phyloP scores from a whole-genome alignment of 352 stramenopile genomes.

The Phytophthora macrochlamydospora region DNA sequence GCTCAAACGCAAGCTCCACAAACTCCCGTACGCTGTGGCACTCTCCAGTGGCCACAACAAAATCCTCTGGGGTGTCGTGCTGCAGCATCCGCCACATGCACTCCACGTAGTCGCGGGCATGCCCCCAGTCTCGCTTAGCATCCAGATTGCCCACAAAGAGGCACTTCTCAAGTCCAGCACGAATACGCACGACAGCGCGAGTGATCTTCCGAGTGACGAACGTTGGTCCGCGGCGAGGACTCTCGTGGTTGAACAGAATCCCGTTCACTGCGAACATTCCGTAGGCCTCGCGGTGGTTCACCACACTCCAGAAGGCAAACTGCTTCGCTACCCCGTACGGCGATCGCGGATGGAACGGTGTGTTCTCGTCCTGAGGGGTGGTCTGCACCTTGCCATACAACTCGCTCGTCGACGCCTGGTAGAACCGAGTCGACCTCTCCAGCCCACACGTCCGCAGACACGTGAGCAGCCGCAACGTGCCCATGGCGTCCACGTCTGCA shows the following conservation, averaged over 20 bases:
- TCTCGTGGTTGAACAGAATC: slow-evolving; percentile 99
- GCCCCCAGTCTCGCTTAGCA: slow-evolving; percentile 98
- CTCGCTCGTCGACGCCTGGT: slow-evolving; percentile 99
- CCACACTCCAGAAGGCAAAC: slow-evolving; percentile 98
- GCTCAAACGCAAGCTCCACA: slow-evolving; percentile 95
- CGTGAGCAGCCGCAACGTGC: slow-evolving; percentile 97
- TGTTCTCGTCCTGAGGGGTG: slow-evolving; percentile 96
- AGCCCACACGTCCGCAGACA: slow-evolving; percentile 95
- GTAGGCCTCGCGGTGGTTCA: slow-evolving; percentile 99
- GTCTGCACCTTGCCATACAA: slow-evolving; percentile 98
- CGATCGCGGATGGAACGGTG: slow-evolving; percentile 98
- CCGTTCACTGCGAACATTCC: slow-evolving; percentile 95
- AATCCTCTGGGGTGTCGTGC: slow-evolving; percentile 69
- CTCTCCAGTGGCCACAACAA: slow-evolving; percentile 94
- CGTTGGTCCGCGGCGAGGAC: slow-evolving; percentile 95
- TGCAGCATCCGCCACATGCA: slow-evolving; percentile 99
- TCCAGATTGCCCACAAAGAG: slow-evolving; percentile 98
- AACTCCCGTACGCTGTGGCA: slow-evolving; percentile 99
- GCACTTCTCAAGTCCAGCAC: slow-evolving; percentile 91
- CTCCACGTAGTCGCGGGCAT: slow-evolving; percentile 98
- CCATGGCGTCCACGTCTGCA: slow-evolving; percentile 96
- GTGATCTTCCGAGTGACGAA: slow-evolving; percentile 99
- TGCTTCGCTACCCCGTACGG: slow-evolving; percentile 99
- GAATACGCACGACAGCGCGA: slow-evolving; percentile 94
- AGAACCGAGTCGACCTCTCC: slow-evolving; percentile 81